These are phyloP conservation scores for Colletotrichum eleusines DNA, from an alignment of 2,329 filamentous ascomycete genomes.

Conservation along the genomic window DNA sequence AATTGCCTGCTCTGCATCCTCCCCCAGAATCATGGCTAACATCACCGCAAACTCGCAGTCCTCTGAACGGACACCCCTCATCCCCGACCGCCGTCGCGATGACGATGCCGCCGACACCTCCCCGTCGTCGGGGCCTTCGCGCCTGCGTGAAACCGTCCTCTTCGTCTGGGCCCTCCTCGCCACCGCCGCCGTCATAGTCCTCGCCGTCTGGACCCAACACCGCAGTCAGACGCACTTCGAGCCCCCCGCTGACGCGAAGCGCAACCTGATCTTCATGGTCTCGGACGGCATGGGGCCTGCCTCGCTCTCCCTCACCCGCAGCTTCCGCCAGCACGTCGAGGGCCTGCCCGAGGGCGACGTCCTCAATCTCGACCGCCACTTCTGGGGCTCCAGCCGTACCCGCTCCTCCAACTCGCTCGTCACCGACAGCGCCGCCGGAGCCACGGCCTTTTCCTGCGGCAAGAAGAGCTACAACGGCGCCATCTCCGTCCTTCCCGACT, in stretches of 20 bases:
- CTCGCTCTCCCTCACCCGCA: conserved; percentile 86
- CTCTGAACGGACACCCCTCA: conserved; percentile 59
- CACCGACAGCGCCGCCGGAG: conserved; percentile 96
- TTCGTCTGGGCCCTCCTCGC: conserved; percentile 88
- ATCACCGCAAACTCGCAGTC: conserved; percentile 54
- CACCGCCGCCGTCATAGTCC: conserved; percentile 81
- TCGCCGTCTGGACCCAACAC: conserved; percentile 84
- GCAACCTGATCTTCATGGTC: conserved; percentile 98
- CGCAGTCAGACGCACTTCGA: conserved; percentile 61
- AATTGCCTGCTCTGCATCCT: not conserved
- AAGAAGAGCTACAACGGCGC: conserved; percentile 97
- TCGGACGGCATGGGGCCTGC: conserved; percentile 98
- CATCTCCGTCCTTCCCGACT: conserved; percentile 88
- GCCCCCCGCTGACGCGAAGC: conserved; percentile 65
- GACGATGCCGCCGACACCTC: conserved; percentile 45
- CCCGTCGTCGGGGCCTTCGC: conserved; percentile 49
- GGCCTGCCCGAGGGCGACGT: conserved; percentile 80
- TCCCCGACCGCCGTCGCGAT: conserved; percentile 50
- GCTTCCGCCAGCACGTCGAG: conserved; percentile 83
- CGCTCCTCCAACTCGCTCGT: conserved; percentile 86
- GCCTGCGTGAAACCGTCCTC: conserved; percentile 77
- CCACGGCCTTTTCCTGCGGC: conserved; percentile 94
- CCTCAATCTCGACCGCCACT: conserved; percentile 85
- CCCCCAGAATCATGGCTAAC: conserved; percentile 26
- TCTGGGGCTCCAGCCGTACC: conserved; percentile 91